phyloP scores from a whole-genome alignment of 2,329 filamentous ascomycete genomes.

The Lecanicillium sp. region DNA sequence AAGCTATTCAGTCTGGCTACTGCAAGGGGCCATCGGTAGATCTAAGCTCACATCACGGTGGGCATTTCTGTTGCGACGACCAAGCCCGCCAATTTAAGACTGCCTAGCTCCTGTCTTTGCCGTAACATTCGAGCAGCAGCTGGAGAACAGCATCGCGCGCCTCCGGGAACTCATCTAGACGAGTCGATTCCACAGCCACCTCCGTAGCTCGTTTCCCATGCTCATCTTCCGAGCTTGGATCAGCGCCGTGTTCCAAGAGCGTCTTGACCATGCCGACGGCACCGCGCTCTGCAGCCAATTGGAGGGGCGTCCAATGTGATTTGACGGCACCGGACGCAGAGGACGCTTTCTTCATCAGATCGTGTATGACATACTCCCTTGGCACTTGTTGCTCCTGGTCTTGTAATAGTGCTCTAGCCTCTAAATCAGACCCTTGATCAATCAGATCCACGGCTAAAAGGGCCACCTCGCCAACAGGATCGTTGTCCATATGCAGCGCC shows the following conservation, averaged over 20 bases:
- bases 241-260: not conserved
- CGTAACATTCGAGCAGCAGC: no score
- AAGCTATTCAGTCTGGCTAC: no score
- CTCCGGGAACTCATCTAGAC: no score
- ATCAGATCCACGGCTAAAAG: conserved; percentile 10
- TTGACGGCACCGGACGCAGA: not conserved
- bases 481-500: conserved; percentile 7
- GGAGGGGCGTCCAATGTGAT: not conserved
- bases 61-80: no score
- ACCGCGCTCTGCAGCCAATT: not conserved
- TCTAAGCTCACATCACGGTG: no score
- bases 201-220: not conserved
- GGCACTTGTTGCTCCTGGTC: not conserved
- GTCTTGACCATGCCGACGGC: not conserved
- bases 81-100: no score
- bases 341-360: not conserved
- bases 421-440: conserved; percentile 2
- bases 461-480: not conserved
- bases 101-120: no score
- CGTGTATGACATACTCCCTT: conserved; percentile 15
- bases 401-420: conserved; percentile 6
- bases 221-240: not conserved
- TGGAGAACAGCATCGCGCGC: no score
- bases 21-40: no score
- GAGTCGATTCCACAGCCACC: not conserved